These are phyloP conservation scores for Limonium bicolor DNA, from an alignment of 148 eudicot species.

Conservation along the genomic window DNA sequence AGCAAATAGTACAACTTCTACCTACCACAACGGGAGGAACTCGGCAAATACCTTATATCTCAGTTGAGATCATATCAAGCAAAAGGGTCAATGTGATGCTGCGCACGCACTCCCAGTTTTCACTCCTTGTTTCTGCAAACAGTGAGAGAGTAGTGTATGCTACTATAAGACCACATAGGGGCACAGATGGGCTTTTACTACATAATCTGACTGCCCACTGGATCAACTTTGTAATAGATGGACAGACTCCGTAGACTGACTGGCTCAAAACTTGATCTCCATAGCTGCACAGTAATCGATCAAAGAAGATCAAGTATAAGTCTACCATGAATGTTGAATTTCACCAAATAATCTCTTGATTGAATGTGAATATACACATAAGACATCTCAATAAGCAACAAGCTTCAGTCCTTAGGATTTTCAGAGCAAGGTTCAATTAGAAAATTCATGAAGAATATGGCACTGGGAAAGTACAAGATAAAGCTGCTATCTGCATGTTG, in stretches of 20 bases:
- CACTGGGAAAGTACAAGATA: neutral
- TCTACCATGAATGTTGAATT: neutral
- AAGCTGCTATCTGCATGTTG: no score
- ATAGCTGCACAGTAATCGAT: conserved; percentile 29
- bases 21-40: no score
- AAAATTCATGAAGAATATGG: neutral
- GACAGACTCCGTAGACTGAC: conserved; percentile 29
- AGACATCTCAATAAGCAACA: neutral
- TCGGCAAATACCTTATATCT: no score
- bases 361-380: neutral
- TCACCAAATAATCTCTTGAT: neutral
- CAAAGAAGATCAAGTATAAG: neutral
- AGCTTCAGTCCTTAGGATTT: neutral
- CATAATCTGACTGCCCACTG: conserved; percentile 78
- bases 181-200: conserved; percentile 16
- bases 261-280: conserved; percentile 53
- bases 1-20: no score
- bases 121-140: no score
- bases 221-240: conserved; percentile 48
- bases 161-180: no score
- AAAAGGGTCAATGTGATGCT: no score
- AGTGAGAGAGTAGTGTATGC: no score
- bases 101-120: no score
- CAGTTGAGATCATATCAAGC: no score
- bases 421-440: neutral